Evolutionary conservation across 192 early-diverging fungal genomes (phyloP), one percentile per base, ranked within the genome.

Genomic region (Coemansia nantahalensis): DNA sequence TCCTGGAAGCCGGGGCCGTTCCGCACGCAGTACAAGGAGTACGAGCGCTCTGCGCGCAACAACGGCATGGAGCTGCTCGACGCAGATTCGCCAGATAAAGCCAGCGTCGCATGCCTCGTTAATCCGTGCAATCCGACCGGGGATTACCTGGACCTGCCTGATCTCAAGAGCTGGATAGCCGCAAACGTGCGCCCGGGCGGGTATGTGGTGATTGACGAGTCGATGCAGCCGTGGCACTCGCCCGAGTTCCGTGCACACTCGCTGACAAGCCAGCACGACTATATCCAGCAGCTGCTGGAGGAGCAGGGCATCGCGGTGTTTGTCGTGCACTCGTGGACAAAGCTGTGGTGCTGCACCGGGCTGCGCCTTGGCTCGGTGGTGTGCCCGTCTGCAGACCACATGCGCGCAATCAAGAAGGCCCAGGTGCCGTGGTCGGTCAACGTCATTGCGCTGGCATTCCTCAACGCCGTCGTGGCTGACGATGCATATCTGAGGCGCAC

Each of bases 341-440:
- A 94, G 65, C 79, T 94, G 40, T 94, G 90, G 90, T 92, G 87
- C 33, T 94, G 92, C 79, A 90, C 90, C 6, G 92, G 92, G 22
- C 79, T 94, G 51, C 86, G 92, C 39, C 69, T 92, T 16, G 92
- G 92, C 17, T 92, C 90, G 1, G 84, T 94, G 19, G 84, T 94
- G 13, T 91, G 90, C 62, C 90, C 92, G 8, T 91, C 92, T 8
- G 81, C 56, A 10, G 65, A 75, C 9, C 90, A 92, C 51, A 85
- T 84, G 67, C 74, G 80, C 7, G 82, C 77, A 5, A 73, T 94
- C 45, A 87, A 87, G 63, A 85, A 84, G 65, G 72, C 87, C 10
- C 90, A 91, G 70, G 90, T 94, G 5, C 92, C 92, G 1, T 94
- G 92, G 92, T 86, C 84, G n/a, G 92, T 94, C 59, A 94, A 94